Evolutionary conservation across 345 rosid species (phyloP), one percentile per base, ranked within the genome.

Genomic region (Bruguiera parviflora): DNA sequence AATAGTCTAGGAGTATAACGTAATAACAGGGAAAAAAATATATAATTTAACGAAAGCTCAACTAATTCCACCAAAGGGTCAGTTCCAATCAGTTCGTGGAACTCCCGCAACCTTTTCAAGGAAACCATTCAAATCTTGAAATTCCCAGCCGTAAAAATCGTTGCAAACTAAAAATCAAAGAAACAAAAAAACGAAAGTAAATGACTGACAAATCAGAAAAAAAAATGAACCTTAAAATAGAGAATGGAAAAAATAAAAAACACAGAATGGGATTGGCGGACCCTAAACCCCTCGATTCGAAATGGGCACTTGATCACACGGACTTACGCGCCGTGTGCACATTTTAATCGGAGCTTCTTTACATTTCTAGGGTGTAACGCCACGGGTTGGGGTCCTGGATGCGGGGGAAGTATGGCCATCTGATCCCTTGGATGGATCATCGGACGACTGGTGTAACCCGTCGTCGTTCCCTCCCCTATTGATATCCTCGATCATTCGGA

Each of bases 391-490:
- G 37, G 92, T 88, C 80, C 93, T 79, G 37, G 92, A 77, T 58
- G 85, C 96, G 1, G 85, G 92, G 35, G 98, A 96, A 19, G 98
- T 92, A 27, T 92, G 95, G 52, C 91, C 88, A 3, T 89, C 99
- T 0, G 97, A 92, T 63, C 96, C 97, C 58, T 88, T 95, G 0
- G 99, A 95, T 8, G 99, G 99, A 79, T 95, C 96, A 69, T 94
- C 97, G 0, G 98, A 94, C 22, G 97, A 94, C 64, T 94, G 98
- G 63, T 95, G 78, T 65, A 91, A 78, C 43, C 93, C 97, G 0
- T 92, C 97, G 35, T 88, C 97, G 0, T 89, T 81, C 67, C 88
- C 96, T 16, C 88, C 81, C 60, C 96, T 84, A 22, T 85, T 95
- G 75, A 92, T 89, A 39, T 89, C 96, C 65, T 95, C 97, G 61